These are phyloP conservation scores for Lagenaria siceraria DNA, from an alignment of 306 rosid species.

Conservation along the genomic window DNA sequence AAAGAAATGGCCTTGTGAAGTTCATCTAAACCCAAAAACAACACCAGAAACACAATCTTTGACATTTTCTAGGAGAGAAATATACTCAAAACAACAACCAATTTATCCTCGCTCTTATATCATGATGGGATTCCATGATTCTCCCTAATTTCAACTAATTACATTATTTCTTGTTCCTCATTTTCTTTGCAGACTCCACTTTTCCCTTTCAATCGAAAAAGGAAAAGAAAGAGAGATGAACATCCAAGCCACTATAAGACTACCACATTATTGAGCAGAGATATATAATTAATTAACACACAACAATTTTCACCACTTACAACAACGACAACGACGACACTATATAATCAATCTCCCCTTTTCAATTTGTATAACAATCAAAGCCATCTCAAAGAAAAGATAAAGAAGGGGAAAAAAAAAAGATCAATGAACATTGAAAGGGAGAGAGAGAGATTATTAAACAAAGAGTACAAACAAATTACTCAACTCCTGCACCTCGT, in stretches of 20 bases:
- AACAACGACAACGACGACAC: background rate
- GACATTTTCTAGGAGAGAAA: background rate
- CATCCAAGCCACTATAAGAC: background rate
- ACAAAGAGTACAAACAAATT: background rate
- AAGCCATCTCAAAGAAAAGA: slow-evolving; percentile 15
- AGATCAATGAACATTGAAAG: background rate
- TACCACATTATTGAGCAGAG: slow-evolving; percentile 1
- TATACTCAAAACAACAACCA: background rate
- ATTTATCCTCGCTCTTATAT: background rate
- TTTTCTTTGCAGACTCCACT: background rate
- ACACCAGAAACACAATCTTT: background rate
- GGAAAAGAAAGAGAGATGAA: background rate
- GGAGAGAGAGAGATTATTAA: background rate
- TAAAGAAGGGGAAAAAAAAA: background rate
- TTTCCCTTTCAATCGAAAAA: background rate
- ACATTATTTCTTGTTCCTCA: background rate
- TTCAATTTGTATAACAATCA: slow-evolving; percentile 32
- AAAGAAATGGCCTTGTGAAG: background rate
- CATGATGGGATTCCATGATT: background rate
- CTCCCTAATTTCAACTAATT: background rate
- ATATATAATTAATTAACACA: background rate
- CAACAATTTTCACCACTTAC: slow-evolving; percentile 1
- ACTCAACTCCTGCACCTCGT: slow-evolving; percentile 84
- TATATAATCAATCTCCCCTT: slow-evolving; percentile 2
- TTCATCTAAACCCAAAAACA: slow-evolving; percentile 1